A percentile compares a stretch with the other conserved stretches of the same genome.
phyloP scores from a whole-genome alignment of 2,329 filamentous ascomycete genomes.

The Fusarium irregulare region DNA sequence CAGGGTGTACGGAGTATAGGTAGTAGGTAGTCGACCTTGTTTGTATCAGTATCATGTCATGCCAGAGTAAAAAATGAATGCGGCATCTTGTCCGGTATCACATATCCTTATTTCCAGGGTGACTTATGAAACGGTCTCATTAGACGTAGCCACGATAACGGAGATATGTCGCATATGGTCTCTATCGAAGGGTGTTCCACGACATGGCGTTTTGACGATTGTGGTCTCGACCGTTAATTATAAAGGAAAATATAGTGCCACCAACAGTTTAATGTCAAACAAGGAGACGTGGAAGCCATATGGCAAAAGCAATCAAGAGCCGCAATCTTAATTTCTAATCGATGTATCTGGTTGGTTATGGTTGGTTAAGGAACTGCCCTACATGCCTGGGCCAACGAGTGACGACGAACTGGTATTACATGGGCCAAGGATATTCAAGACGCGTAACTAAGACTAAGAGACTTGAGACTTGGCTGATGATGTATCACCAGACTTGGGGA shows the following conservation, averaged over 20 bases:
- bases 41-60: conserved; percentile 1
- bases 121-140: conserved; percentile 1
- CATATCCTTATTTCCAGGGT: conserved; percentile 8
- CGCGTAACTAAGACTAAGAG: conserved; percentile 4
- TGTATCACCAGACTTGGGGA: conserved; percentile 2
- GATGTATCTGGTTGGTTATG: neutral
- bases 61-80: conserved; percentile 4
- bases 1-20: conserved; percentile 1
- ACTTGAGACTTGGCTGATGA: conserved; percentile 12
- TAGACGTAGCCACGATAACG: conserved; percentile 20
- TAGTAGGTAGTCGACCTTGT: neutral
- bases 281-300: neutral
- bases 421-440: conserved; percentile 24
- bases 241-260: neutral
- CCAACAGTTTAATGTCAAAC: neutral
- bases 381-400: neutral
- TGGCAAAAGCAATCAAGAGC: conserved; percentile 21
- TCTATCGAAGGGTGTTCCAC: neutral
- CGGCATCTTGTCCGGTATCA: conserved; percentile 22
- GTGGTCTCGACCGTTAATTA: conserved; percentile 6
- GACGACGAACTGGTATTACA: conserved; percentile 18
- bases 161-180: conserved; percentile 8
- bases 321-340: neutral
- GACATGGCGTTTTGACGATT: conserved; percentile 1
- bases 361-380: neutral